Base-by-base conservation (phyloP, 169 alveolate species). In the Babesia microti region DNA sequence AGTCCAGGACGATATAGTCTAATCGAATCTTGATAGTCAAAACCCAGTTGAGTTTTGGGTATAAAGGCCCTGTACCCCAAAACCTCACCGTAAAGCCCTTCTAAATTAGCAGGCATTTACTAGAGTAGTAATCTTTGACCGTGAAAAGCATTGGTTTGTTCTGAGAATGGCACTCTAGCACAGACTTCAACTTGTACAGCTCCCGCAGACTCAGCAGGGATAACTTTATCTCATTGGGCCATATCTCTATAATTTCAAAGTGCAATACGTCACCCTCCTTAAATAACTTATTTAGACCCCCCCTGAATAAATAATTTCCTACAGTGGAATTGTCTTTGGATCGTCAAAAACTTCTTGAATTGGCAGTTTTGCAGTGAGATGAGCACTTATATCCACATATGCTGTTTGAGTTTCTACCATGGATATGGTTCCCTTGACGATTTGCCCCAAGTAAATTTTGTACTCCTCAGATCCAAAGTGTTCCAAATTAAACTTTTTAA, bases 391-490 rank as follows among this genome's bases (percentile, higher is more conserved):
- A 23, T 65, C 76, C 19, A 65, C 69, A 21, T 33, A 22, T 24
- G 55, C 40, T 12, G 27, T 30, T 23, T 39, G 27, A 17, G 47
- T 48, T 9, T 21, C 23, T 19, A 65, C 69, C 14, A 18, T 39
- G 37, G 33, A 36, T 12, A 65, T 56, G 6, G 37, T 54, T n/a
- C 76, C 76, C 35, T 55, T 53, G 17, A 65, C 54, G 29, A 54
- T 18, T 44, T 56, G 68, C 5, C 76, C 76, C 5, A 34, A 41
- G 1, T 46, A 24, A 17, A 65, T 40, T 2, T 49, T 34, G 35
- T 44, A 65, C 24, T 54, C 76, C 48, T 45, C 35, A 6, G 42
- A 54, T 1, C 76, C 76, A 18, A 65, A 65, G 26, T 28, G 19
- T n/a, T 65, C 66, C 60, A 54, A 6, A 32, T 65, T 65, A 36